These are phyloP conservation scores for Zopfia rhizophila DNA, from an alignment of 2,329 filamentous ascomycete species.

Conservation along the genomic window DNA sequence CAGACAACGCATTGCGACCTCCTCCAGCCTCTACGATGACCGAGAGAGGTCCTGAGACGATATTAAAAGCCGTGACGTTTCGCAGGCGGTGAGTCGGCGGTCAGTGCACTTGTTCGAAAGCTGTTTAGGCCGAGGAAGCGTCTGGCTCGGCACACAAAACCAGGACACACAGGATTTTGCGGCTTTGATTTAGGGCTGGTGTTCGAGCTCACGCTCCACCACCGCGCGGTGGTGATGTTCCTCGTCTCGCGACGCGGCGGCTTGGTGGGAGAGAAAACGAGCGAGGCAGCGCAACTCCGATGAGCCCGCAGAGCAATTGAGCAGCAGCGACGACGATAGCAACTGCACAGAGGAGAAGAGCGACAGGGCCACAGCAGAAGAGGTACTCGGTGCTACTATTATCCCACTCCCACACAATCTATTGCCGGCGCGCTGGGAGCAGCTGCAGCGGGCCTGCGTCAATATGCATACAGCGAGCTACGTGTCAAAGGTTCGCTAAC, in stretches of 20 bases:
- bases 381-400: slow-evolving; percentile 43
- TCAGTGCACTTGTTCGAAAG: slow-evolving; percentile 45
- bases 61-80: slow-evolving; percentile 44
- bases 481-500: slow-evolving; percentile 47
- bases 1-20: slow-evolving; percentile 52
- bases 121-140: slow-evolving; percentile 42
- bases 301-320: slow-evolving; percentile 32
- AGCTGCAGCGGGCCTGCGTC: slow-evolving; percentile 51
- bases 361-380: slow-evolving; percentile 40
- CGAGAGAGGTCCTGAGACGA: slow-evolving; percentile 44
- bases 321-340: slow-evolving; percentile 25
- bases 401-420: slow-evolving; percentile 37
- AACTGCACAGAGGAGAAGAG: slow-evolving; percentile 25
- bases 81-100: slow-evolving; percentile 52
- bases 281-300: slow-evolving; percentile 19
- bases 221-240: slow-evolving; percentile 17
- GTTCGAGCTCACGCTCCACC: slow-evolving; percentile 20
- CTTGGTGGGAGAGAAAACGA: slow-evolving; percentile 33
- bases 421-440: slow-evolving; percentile 45
- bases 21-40: slow-evolving; percentile 40
- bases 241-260: slow-evolving; percentile 26
- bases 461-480: slow-evolving; percentile 51
- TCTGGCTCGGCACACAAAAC: slow-evolving; percentile 30
- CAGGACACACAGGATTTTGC: slow-evolving; percentile 26
- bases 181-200: slow-evolving; percentile 22